These are phyloP conservation scores for Wickerhamiella dianesei DNA, from an alignment of 805 yeast genomes.

Conservation along the genomic window DNA sequence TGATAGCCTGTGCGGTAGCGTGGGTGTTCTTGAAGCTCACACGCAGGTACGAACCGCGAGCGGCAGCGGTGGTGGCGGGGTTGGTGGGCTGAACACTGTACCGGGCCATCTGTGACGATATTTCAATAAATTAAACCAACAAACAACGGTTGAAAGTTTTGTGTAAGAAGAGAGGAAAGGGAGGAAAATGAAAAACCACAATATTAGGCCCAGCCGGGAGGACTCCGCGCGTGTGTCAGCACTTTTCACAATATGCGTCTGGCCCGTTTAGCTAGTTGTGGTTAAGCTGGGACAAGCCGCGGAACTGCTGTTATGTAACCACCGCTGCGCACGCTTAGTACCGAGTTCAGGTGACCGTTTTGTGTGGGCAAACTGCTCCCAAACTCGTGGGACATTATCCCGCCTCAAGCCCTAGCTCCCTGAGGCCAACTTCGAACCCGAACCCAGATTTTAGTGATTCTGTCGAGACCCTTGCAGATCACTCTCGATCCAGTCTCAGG, in stretches of 20 bases:
- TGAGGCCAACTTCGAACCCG: too few relatives aligned
- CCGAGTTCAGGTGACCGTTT: not conserved
- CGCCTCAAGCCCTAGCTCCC: not conserved
- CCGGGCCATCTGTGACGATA: constrained; percentile 65
- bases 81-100: constrained; percentile 98
- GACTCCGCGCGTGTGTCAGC: not conserved
- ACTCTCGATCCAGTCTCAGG: constrained; percentile 12
- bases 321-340: not conserved
- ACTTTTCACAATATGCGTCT: not conserved
- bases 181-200: not conserved
- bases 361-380: too few relatives aligned
- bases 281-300: not conserved
- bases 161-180: not conserved
- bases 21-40: constrained; percentile 99
- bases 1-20: constrained; percentile 97
- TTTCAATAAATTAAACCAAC: not conserved
- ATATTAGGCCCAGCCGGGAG: not conserved
- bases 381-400: not conserved
- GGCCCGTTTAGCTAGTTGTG: not conserved
- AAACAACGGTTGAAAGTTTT: not conserved
- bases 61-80: constrained; percentile 99
- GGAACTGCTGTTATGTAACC: not conserved
- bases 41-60: constrained; percentile 99
- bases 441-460: too few relatives aligned
- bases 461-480: constrained; percentile 15